Base-by-base conservation (phyloP, 106 monocot species). In the Phalaenopsis equestris region DNA sequence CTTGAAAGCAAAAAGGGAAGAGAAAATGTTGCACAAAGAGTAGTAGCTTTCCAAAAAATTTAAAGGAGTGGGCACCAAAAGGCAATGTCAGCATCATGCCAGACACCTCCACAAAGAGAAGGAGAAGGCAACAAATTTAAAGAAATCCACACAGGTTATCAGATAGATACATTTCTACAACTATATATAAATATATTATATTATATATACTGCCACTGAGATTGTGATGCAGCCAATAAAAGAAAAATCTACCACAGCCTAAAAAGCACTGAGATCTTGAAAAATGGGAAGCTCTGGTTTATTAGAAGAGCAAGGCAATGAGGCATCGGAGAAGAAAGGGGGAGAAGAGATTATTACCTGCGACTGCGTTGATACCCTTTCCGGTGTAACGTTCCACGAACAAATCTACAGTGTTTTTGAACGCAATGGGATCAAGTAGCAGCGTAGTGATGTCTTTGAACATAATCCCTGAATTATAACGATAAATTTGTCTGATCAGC, bases 381-480 rank as follows among this genome's bases (percentile, higher is more conserved):
- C 84, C 85, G 0, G 72, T 76, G 85, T 92, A 94, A 5, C 94
- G 82, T 84, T 94, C 90, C 3, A 94, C 88, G 73, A 94, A 94
- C 85, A 92, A 81, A 81, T 94, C 88, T 18, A 94, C 78, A 1
- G 91, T 80, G 85, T 88, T 73, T 80, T 87, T 92, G 88, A 94
- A 94, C 9, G 83, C 90, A 38, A 78, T 83, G 17, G 86, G 88
- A 48, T 91, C 86, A 48, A 91, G 90, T 68, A 94, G 85, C 68
- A 94, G 76, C 3, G 94, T 92, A 3, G 94, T 94, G 68, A 94
- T 92, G 78, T 94, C 94, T 78, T 91, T 88, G 47, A 92, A 94
- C 91, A 94, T 94, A 56, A 94, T 91, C 61, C 90, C 90, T 90
- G 79, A 19, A 72, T 65, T 1, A 30, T 19, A 11, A 37, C 55